A percentile compares a stretch with the other conserved stretches of the same genome.
phyloP scores from a whole-genome alignment of 306 rosid species.

The Rosa rugosa region DNA sequence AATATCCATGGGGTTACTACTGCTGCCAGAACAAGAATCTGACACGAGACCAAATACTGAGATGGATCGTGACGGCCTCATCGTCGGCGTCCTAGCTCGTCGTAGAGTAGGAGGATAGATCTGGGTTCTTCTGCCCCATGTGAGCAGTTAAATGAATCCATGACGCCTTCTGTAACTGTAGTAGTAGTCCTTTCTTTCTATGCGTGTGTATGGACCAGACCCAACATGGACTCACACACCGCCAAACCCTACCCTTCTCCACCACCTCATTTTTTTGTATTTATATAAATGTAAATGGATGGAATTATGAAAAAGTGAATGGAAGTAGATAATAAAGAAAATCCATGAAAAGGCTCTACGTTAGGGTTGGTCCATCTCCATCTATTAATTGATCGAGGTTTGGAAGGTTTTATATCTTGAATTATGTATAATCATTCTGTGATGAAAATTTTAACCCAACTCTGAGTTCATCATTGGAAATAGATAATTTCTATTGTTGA shows the following conservation, averaged over 20 bases:
- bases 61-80: background rate
- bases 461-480: too few species aligned
- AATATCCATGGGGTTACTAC: background rate
- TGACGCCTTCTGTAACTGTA: background rate
- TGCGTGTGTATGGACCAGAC: slow-evolving; percentile 9
- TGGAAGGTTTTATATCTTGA: background rate
- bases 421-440: too few species aligned
- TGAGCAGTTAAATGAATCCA: slow-evolving; percentile 1
- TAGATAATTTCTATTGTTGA: too few species aligned
- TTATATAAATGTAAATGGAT: background rate
- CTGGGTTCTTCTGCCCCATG: background rate
- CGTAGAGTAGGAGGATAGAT: background rate
- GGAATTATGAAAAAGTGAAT: background rate
- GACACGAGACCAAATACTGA: background rate
- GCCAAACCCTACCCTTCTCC: slow-evolving; percentile 1
- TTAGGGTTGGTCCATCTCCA: background rate
- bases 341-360: background rate
- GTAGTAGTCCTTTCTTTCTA: background rate
- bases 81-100: background rate
- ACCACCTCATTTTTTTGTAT: background rate
- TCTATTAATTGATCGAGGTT: background rate
- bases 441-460: too few species aligned
- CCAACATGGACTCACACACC: background rate
- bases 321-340: background rate
- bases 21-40: background rate